A percentile compares a stretch with the other conserved stretches of the same genome.
Conservation (phyloP, 148 eudicot species). For the Oxyria digyna region DNA sequence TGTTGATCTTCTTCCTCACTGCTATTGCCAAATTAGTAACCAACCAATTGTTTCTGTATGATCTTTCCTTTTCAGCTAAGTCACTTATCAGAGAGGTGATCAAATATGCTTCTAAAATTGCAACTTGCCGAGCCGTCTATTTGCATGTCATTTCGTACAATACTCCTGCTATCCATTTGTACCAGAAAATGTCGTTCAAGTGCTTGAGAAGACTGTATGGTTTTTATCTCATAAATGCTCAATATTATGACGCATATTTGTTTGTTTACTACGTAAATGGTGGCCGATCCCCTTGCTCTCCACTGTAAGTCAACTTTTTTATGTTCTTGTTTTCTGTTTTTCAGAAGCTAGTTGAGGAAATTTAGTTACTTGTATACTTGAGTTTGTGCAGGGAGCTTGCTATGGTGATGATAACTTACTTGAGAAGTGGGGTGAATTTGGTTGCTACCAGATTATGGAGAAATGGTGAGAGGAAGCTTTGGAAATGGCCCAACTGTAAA, state of each 20-base stretch:
- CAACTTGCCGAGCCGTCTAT: conserved; percentile 72
- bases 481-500: conserved; percentile 48
- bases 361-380: neutral
- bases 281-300: conserved; percentile 92
- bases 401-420: conserved; percentile 33
- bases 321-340: neutral
- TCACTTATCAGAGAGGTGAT: conserved; percentile 69
- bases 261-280: conserved; percentile 89
- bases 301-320: conserved; percentile 42
- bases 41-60: neutral
- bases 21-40: neutral
- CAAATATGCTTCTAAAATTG: conserved; percentile 63
- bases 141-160: conserved; percentile 92
- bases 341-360: neutral
- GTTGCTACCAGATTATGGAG: conserved; percentile 53
- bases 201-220: conserved; percentile 62
- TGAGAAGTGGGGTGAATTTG: conserved; percentile 39
- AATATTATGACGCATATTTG: conserved; percentile 75
- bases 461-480: conserved; percentile 37
- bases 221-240: conserved; percentile 70
- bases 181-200: conserved; percentile 82
- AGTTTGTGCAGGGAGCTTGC: conserved; percentile 63
- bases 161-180: conserved; percentile 70
- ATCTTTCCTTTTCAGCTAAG: conserved; percentile 43
- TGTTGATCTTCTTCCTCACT: conserved; percentile 6